Evolutionary conservation across 2,329 filamentous ascomycete species (phyloP).

Genomic region (Penicillium sp.): DNA sequence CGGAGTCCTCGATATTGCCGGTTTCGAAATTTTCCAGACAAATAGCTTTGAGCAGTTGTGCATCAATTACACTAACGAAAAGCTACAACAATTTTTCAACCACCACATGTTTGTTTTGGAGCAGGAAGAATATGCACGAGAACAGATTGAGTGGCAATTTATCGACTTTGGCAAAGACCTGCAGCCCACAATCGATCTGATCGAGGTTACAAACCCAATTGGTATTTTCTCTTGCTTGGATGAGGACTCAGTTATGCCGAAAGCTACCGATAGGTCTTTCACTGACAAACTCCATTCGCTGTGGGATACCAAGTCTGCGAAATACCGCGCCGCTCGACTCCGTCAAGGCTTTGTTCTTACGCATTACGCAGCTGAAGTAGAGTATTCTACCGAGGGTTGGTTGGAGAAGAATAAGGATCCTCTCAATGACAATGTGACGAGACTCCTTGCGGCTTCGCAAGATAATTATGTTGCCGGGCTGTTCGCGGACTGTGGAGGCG

Average conservation of each 20-base stretch:
- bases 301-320: constrained; percentile 94
- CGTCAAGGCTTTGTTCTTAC: constrained; percentile 94
- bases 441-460: constrained; percentile 79
- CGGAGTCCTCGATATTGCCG: constrained; percentile 96
- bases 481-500: constrained; percentile 85
- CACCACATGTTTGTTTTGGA: constrained; percentile 99
- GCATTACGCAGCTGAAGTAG: constrained; percentile 96
- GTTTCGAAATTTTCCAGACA: constrained; percentile 97
- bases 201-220: constrained; percentile 94
- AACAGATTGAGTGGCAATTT: constrained; percentile 99
- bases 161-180: constrained; percentile 98
- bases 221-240: constrained; percentile 98
- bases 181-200: constrained; percentile 96
- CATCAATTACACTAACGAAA: constrained; percentile 99
- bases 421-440: constrained; percentile 93
- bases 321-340: constrained; percentile 87
- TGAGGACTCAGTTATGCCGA: constrained; percentile 98
- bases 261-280: constrained; percentile 94
- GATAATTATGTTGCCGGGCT: constrained; percentile 83
- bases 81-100: constrained; percentile 99
- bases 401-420: constrained; percentile 99
- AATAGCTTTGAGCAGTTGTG: constrained; percentile 99
- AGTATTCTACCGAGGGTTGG: constrained; percentile 95
- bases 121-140: constrained; percentile 95
- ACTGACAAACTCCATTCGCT: constrained; percentile 96